Base-by-base conservation (phyloP, 1,284 basidiomycete species). In the Sphaerobolus stellatus region DNA sequence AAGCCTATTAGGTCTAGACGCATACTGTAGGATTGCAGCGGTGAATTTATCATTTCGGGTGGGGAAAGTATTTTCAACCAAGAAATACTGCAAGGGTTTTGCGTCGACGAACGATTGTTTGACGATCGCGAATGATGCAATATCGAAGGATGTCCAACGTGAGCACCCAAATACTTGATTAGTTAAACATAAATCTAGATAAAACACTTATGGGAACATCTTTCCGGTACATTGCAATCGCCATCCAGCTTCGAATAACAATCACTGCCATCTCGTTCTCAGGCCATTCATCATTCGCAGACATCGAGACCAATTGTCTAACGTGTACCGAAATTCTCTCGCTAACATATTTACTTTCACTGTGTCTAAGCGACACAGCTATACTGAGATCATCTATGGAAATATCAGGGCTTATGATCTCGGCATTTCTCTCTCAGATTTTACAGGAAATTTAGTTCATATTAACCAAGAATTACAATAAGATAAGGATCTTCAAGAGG, bases 221-320 rank as follows among this genome's bases (percentile, higher is more conserved):
- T n/a, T n/a, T n/a, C n/a, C n/a, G n/a, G n/a, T n/a, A n/a, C n/a
- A n/a, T n/a, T n/a, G n/a, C n/a, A n/a, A n/a, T n/a, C n/a, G n/a
- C n/a, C n/a, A n/a, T n/a, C n/a, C 1, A 66, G n/a, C 67, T 64
- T 40, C 65, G 62, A 22, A 71, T 62, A 16, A 73, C 61, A 30
- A 73, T 68, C 16, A 71, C 71, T 50, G 72, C 58, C 53, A 70
- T 68, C 45, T 74, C 72, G 27, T 53, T 65, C 51, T 65, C 64
- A 41, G 68, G 71, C 72, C 72, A 74, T 2, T 65, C 67, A 4
- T 71, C 71, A n/a, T 62, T 62, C 2, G 63, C 62, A 46, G 70
- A 68, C 5, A 69, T 58, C n/a, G n/a, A n/a, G n/a, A n/a, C n/a
- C n/a, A n/a, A n/a, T n/a, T n/a, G n/a, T n/a, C n/a, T n/a, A n/a